These are phyloP conservation scores for Maudiozyma serrabonitensis DNA, from an alignment of 805 yeast species.

Conservation along the genomic window DNA sequence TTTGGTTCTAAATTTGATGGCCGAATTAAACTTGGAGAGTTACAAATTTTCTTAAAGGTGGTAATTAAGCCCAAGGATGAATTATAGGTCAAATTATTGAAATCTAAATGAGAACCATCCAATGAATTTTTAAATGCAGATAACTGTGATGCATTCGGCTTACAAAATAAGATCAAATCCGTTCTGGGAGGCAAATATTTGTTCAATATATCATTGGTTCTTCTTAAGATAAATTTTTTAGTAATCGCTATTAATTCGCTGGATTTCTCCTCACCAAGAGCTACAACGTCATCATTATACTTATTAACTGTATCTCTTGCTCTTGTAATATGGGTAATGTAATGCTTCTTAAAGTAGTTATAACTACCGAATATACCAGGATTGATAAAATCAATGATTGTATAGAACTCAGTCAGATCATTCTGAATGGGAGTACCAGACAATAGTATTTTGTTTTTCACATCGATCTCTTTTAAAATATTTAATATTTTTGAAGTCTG, in stretches of 20 bases:
- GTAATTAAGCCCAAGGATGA: conserved; percentile 62
- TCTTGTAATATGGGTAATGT: conserved; percentile 57
- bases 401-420: conserved; percentile 74
- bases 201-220: conserved; percentile 51
- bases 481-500: conserved; percentile 61
- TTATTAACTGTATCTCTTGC: conserved; percentile 60
- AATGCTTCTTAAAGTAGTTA: conserved; percentile 49
- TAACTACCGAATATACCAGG: conserved; percentile 71
- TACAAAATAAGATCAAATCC: conserved; percentile 68
- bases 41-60: conserved; percentile 69
- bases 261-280: conserved; percentile 52
- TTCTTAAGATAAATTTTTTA: conserved; percentile 55
- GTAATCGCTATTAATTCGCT: conserved; percentile 58
- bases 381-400: conserved; percentile 71
- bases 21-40: conserved; percentile 57
- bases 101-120: conserved; percentile 22
- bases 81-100: conserved; percentile 21
- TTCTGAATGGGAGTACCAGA: conserved; percentile 95
- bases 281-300: conserved; percentile 37
- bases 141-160: conserved; percentile 58
- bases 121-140: conserved; percentile 44
- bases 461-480: conserved; percentile 45
- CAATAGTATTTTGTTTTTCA: conserved; percentile 50
- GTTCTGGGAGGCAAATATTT: conserved; percentile 63
- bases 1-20: background rate